Evolutionary conservation across 768 basidiomycete species (phyloP).

Genomic region (Podaxis sp.): DNA sequence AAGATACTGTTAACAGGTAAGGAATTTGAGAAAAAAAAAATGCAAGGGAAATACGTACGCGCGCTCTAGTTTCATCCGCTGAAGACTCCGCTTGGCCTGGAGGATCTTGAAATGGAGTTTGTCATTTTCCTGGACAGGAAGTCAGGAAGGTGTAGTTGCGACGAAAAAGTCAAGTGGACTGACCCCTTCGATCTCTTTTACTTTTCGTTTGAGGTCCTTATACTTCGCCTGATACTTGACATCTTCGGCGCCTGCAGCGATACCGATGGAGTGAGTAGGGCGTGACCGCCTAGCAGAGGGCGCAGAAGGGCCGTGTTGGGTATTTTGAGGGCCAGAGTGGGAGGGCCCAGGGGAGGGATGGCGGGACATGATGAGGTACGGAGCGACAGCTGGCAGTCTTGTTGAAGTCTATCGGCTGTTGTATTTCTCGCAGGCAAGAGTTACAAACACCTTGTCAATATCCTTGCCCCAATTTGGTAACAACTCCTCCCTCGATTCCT

Average conservation of each 20-base stretch:
- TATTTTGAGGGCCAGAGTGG: conserved; percentile 35
- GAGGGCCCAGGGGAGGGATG: conserved; percentile 56
- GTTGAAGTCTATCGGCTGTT: conserved; percentile 21
- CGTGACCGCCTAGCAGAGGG: conserved; percentile 45
- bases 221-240: conserved; percentile 87
- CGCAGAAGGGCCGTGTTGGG: conserved; percentile 21
- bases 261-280: conserved; percentile 53
- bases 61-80: conserved; percentile 85
- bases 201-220: conserved; percentile 85
- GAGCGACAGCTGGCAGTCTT: conserved; percentile 35
- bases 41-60: conserved; percentile 57
- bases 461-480: conserved; percentile 16
- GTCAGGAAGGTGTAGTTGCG: conserved; percentile 2
- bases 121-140: conserved; percentile 73
- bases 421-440: conserved; percentile 20
- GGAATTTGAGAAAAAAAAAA: conserved; percentile 18
- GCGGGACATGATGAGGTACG: conserved; percentile 64
- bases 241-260: conserved; percentile 80
- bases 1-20: conserved; percentile 47
- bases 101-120: conserved; percentile 81
- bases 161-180: conserved; percentile 29
- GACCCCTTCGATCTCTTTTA: conserved; percentile 82
- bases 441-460: conserved; percentile 19
- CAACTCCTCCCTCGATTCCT: conserved; percentile 11
- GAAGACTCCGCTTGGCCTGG: conserved; percentile 78